These are phyloP conservation scores for Kentomonas sorsogonicus DNA, from an alignment of 208 protist species.

Conservation along the genomic window DNA sequence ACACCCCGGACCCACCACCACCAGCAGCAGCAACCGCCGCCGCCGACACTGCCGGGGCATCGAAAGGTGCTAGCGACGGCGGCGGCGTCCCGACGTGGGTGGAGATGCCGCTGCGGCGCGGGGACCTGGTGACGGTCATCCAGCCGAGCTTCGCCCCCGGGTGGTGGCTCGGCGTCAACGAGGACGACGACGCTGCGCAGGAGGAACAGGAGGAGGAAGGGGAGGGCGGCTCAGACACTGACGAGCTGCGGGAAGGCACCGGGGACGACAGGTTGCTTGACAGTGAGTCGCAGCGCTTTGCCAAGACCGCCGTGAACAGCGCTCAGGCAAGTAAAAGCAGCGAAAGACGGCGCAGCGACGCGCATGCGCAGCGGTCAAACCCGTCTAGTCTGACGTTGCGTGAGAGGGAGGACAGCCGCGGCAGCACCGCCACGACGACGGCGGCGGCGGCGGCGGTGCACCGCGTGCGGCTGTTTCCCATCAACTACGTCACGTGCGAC, in stretches of 20 bases:
- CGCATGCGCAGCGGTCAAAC: too few relatives aligned
- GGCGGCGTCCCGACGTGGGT: too few relatives aligned
- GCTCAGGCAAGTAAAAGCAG: too few relatives aligned
- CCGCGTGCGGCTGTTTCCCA: conserved; percentile 45
- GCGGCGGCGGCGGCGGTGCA: not conserved
- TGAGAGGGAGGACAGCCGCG: too few relatives aligned
- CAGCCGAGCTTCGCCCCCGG: conserved; percentile 39
- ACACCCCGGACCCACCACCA: conserved; percentile 9
- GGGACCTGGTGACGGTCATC: conserved; percentile 51
- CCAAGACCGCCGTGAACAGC: too few relatives aligned
- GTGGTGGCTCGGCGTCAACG: conserved; percentile 72
- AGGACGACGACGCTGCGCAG: not conserved
- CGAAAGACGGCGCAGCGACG: too few relatives aligned
- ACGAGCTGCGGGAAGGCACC: too few relatives aligned
- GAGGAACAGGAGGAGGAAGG: not conserved
- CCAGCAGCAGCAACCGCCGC: not conserved
- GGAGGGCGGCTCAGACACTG: too few relatives aligned
- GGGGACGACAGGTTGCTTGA: too few relatives aligned
- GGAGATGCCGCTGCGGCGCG: conserved; percentile 50
- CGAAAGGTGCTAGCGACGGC: conserved; percentile 30
- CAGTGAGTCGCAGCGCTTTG: too few relatives aligned
- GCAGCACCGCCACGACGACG: too few relatives aligned
- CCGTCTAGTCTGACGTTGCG: too few relatives aligned
- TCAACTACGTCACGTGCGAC: conserved; percentile 68
- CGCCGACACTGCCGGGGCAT: not conserved